Conservation (phyloP, 148 eudicot genomes). For the Vaccinium corymbosum region DNA sequence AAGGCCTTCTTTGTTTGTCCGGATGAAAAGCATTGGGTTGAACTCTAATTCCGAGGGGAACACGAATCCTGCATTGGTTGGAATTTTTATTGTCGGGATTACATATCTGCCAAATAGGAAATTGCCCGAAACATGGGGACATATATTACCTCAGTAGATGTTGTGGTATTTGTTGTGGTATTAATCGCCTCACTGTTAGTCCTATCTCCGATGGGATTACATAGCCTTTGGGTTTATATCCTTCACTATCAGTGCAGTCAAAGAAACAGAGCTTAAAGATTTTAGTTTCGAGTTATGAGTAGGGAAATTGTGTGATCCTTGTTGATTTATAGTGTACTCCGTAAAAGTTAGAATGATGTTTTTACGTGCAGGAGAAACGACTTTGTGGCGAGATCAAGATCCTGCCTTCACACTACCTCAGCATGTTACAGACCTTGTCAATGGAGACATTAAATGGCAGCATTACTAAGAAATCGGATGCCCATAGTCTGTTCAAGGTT, state of each 20-base stretch:
- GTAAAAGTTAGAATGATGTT: neutral
- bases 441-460: constrained; percentile 64
- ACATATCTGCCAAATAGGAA: neutral
- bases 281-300: neutral
- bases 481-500: constrained; percentile 50
- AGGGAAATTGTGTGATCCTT: neutral
- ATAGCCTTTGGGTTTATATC: neutral
- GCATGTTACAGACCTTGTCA: constrained; percentile 65
- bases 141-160: neutral
- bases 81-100: neutral
- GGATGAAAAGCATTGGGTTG: neutral
- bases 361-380: constrained; percentile 62
- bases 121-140: neutral
- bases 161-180: neutral
- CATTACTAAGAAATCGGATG: constrained; percentile 65
- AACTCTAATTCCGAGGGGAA: neutral
- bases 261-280: neutral
- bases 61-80: neutral
- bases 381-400: constrained; percentile 77
- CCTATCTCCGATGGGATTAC: neutral
- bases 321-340: neutral
- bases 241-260: neutral
- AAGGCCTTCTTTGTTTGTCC: neutral
- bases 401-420: constrained; percentile 87
- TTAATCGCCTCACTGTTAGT: neutral